phyloP scores from a whole-genome alignment of 345 rosid species.

The Citrus unshiu region DNA sequence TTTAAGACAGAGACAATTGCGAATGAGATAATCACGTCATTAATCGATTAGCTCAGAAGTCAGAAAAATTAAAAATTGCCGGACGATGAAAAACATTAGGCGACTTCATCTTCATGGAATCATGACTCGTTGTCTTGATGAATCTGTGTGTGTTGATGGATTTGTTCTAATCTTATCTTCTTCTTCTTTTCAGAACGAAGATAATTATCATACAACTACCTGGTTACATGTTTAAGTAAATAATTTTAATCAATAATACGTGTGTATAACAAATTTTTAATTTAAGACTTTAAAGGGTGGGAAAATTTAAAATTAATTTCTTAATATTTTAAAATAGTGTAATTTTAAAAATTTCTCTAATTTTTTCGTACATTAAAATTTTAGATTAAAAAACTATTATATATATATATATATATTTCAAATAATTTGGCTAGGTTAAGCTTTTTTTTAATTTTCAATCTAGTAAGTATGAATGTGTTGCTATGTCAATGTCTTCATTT shows the following conservation, averaged over 20 bases:
- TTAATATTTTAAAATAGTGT: too few species aligned
- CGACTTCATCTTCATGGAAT: not conserved
- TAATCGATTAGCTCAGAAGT: not conserved
- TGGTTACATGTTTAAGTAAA: too few species aligned
- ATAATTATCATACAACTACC: not conserved
- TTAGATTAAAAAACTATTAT: too few species aligned
- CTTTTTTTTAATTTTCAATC: too few species aligned
- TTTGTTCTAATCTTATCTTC: not conserved
- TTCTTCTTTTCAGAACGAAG: not conserved
- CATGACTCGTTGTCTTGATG: not conserved
- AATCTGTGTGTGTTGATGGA: not conserved
- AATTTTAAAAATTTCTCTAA: rapidly evolving
- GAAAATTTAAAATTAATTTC: too few species aligned
- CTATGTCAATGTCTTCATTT: not conserved
- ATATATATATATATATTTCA: too few species aligned
- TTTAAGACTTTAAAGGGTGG: rapidly evolving
- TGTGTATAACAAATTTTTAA: not conserved
- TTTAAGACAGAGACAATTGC: constrained; percentile 10
- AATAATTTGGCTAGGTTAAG: not conserved
- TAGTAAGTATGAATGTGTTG: not conserved
- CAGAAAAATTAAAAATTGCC: not conserved
- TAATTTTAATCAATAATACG: not conserved
- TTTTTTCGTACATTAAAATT: too few species aligned
- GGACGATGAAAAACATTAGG: not conserved
- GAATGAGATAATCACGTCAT: not conserved